phyloP scores from a whole-genome alignment of 768 basidiomycete species.

The Termitomyces sp. region DNA sequence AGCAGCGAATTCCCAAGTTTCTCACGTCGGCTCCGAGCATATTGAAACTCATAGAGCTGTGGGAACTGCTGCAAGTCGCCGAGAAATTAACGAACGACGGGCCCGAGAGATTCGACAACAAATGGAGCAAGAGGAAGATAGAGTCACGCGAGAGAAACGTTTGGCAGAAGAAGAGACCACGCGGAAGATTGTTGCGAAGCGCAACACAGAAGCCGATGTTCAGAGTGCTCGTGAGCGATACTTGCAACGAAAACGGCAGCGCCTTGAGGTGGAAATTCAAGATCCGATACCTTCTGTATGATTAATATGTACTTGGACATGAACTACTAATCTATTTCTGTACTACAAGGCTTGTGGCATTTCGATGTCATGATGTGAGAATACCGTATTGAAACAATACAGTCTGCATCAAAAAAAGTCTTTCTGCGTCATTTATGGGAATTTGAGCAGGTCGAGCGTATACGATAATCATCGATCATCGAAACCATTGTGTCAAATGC shows the following conservation, averaged over 20 bases:
- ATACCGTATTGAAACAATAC: not conserved
- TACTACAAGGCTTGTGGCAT: not conserved
- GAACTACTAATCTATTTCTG: conserved; percentile 1
- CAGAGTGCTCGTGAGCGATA: conserved; percentile 73
- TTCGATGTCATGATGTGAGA: not conserved
- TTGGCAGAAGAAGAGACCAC: conserved; percentile 59
- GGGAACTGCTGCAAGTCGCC: conserved; percentile 73
- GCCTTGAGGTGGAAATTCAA: conserved; percentile 42
- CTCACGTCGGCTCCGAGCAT: conserved; percentile 21
- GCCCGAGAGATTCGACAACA: conserved; percentile 73
- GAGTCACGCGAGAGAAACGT: conserved; percentile 50
- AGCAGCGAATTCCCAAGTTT: conserved; percentile 19
- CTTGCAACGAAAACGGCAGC: conserved; percentile 73
- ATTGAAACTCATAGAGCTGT: conserved; percentile 66
- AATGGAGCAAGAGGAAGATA: conserved; percentile 68
- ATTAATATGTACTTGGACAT: not conserved
- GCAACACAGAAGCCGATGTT: conserved; percentile 73
- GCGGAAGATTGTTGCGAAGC: conserved; percentile 61
- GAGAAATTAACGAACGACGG: conserved; percentile 83
- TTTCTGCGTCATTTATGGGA: conserved; percentile 12
- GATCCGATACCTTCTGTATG: conserved; percentile 14
- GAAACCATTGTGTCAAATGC: conserved; percentile 47
- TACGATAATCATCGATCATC: conserved; percentile 32
- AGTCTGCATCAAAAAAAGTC: not conserved
- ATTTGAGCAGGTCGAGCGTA: conserved; percentile 13